Evolutionary conservation across 2,329 filamentous ascomycete species (phyloP).

Genomic region (Monosporascus cannonballus): DNA sequence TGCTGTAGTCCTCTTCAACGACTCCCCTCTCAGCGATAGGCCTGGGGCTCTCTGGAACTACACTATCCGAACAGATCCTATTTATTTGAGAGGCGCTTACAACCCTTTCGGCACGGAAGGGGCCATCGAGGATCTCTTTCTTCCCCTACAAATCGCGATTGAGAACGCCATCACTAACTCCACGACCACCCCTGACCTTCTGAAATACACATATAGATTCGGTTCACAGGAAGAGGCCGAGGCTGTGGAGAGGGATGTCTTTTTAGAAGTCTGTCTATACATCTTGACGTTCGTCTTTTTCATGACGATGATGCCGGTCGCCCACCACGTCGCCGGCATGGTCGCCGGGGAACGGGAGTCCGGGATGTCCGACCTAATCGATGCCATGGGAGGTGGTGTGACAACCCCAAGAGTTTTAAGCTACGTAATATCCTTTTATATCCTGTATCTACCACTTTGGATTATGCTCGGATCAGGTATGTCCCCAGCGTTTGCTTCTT

Average conservation of each 20-base stretch:
- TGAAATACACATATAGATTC: conserved; percentile 14
- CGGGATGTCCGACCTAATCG: conserved; percentile 67
- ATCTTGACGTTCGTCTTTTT: conserved; percentile 63
- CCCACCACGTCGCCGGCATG: conserved; percentile 66
- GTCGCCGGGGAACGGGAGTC: conserved; percentile 65
- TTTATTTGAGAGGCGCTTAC: conserved; percentile 46
- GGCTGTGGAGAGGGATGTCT: conserved; percentile 50
- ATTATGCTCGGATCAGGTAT: conserved; percentile 30
- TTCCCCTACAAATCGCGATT: conserved; percentile 57
- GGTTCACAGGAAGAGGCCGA: conserved; percentile 42
- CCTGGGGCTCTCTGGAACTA: conserved; percentile 58
- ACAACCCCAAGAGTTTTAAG: conserved; percentile 55
- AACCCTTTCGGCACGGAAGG: conserved; percentile 51
- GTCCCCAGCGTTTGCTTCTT: conserved; percentile 30
- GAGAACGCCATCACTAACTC: conserved; percentile 21
- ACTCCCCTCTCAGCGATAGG: conserved; percentile 57
- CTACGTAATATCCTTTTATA: conserved; percentile 61
- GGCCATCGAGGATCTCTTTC: conserved; percentile 58
- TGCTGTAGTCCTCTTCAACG: conserved; percentile 65
- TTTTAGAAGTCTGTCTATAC: conserved; percentile 58
- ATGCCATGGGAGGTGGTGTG: conserved; percentile 68
- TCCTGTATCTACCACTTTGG: conserved; percentile 52
- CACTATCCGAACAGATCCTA: conserved; percentile 59
- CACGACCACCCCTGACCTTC: conserved; percentile 12
- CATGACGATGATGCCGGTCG: conserved; percentile 62